Percentiles rank a stretch among this genome's conserved stretches.
Conservation (phyloP, 2,329 filamentous ascomycete species). For the Cladophialophora immunda region DNA sequence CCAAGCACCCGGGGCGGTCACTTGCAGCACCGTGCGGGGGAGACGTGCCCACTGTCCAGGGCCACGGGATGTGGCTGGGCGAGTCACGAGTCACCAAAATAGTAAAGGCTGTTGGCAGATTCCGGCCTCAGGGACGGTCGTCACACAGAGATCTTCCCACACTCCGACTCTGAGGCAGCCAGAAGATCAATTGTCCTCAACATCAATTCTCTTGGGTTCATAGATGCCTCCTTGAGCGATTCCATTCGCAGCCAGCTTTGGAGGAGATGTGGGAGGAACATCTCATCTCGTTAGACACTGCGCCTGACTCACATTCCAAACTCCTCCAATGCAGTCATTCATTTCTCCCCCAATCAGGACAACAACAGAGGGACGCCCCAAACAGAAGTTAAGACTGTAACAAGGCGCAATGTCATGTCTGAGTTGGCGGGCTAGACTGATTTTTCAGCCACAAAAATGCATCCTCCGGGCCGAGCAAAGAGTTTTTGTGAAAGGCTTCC, state of each 20-base stretch:
- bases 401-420: neutral
- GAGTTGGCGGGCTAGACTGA: neutral
- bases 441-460: neutral
- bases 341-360: neutral
- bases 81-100: neutral
- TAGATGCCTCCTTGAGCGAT: neutral
- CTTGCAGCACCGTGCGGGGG: slow-evolving; percentile 3
- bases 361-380: neutral
- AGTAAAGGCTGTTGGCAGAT: neutral
- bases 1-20: neutral
- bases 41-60: neutral
- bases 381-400: neutral
- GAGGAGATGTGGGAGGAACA: neutral
- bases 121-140: neutral
- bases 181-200: neutral
- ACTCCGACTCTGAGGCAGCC: neutral
- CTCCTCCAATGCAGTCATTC: neutral
- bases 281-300: neutral
- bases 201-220: neutral
- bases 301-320: slow-evolving; percentile 10
- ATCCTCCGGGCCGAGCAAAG: neutral
- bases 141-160: neutral
- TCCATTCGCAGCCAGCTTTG: neutral
- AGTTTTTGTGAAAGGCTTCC: neutral
- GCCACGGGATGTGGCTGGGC: slow-evolving; percentile 3